A percentile compares a stretch with the other conserved stretches of the same genome.
These are phyloP conservation scores for Dactylella cylindrospora DNA, from an alignment of 2,329 filamentous ascomycete species.

Conservation along the genomic window DNA sequence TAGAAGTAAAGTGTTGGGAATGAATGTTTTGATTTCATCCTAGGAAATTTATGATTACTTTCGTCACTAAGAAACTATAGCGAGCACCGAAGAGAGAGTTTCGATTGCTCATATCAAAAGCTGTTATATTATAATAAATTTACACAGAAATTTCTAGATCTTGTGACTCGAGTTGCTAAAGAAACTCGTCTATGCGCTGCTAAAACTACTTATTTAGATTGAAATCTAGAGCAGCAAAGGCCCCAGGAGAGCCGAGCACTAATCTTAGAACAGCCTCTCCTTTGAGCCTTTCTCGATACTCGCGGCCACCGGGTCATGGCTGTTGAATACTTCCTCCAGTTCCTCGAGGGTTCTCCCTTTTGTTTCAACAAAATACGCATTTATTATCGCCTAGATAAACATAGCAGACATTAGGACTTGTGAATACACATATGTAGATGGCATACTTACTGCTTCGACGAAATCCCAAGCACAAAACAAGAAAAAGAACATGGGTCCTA, in stretches of 20 bases:
- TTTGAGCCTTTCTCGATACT: slow-evolving; percentile 35
- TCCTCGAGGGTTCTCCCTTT: slow-evolving; percentile 47
- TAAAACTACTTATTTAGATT: too few relatives aligned
- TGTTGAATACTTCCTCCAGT: slow-evolving; percentile 48
- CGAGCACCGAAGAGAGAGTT: too few relatives aligned
- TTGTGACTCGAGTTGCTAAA: too few relatives aligned
- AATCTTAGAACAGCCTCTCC: slow-evolving; percentile 30
- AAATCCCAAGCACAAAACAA: slow-evolving; percentile 57
- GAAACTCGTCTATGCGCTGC: too few relatives aligned
- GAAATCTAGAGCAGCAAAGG: too few relatives aligned
- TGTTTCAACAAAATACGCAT: slow-evolving; percentile 45
- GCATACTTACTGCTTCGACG: slow-evolving; percentile 54
- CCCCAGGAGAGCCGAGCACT: too few relatives aligned
- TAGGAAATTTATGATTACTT: too few relatives aligned
- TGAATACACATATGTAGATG: not conserved
- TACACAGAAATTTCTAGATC: too few relatives aligned
- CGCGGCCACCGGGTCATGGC: slow-evolving; percentile 45
- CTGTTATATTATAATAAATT: too few relatives aligned
- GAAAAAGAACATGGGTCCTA: slow-evolving; percentile 56
- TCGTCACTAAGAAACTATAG: too few relatives aligned
- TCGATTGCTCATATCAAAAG: too few relatives aligned
- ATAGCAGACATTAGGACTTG: not conserved
- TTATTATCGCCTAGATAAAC: slow-evolving; percentile 25
- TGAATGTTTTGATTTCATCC: too few relatives aligned
- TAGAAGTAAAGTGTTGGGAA: slow-evolving; percentile 31